phyloP scores from a whole-genome alignment of 768 basidiomycete species.

The Asterophora parasitica region DNA sequence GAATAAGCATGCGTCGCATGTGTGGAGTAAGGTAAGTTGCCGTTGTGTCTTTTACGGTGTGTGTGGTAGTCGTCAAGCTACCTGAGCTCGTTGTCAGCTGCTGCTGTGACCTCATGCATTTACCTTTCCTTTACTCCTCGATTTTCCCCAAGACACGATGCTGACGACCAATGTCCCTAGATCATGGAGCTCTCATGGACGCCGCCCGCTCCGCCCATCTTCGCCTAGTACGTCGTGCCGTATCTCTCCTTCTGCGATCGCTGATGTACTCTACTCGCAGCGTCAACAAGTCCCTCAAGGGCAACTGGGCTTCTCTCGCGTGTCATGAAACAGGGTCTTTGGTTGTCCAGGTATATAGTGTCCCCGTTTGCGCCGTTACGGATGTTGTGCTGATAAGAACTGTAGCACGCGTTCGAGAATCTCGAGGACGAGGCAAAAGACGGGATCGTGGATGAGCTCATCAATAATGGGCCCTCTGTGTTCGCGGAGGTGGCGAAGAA shows the following conservation, averaged over 20 bases:
- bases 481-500: conserved; percentile 80
- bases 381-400: too few relatives aligned
- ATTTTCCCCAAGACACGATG: too few relatives aligned
- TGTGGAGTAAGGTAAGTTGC: conserved; percentile 76
- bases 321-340: conserved; percentile 90
- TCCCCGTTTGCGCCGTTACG: too few relatives aligned
- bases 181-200: conserved; percentile 92
- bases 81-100: neutral
- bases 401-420: conserved; percentile 87
- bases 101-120: too few relatives aligned
- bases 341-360: conserved; percentile 76
- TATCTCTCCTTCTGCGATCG: conserved; percentile 4
- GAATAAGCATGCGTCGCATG: conserved; percentile 88
- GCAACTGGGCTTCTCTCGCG: conserved; percentile 85
- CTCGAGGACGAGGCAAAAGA: conserved; percentile 80
- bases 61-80: too few relatives aligned
- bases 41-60: neutral
- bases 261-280: conserved; percentile 30
- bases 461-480: conserved; percentile 61
- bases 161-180: conserved; percentile 26
- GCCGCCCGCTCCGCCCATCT: conserved; percentile 82
- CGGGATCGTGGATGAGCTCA: conserved; percentile 78
- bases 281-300: conserved; percentile 82
- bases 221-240: conserved; percentile 59
- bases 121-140: too few relatives aligned